These are phyloP conservation scores for Polyporus arcularius DNA, from an alignment of 768 basidiomycete genomes.

Conservation along the genomic window DNA sequence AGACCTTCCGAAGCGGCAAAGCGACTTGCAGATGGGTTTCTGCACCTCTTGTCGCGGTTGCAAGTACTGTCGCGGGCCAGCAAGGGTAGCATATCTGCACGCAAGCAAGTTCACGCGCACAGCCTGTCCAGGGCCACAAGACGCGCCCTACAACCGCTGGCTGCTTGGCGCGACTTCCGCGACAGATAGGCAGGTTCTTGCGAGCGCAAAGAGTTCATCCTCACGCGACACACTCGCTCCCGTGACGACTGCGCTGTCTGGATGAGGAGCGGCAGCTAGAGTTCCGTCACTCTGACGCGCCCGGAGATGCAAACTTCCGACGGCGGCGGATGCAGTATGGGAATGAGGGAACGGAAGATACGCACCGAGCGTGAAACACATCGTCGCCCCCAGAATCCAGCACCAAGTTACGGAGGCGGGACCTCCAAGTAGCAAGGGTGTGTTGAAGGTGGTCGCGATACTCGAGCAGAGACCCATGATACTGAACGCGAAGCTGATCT, in stretches of 20 bases:
- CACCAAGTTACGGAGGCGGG: conserved; percentile 75
- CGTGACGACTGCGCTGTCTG: not conserved
- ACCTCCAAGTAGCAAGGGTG: conserved; percentile 67
- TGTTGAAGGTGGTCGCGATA: conserved; percentile 79
- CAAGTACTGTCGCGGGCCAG: no score
- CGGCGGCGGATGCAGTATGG: conserved; percentile 1
- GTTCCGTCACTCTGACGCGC: not conserved
- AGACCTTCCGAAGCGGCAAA: no score
- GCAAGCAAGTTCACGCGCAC: no score
- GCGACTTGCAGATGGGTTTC: no score
- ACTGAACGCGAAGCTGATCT: conserved; percentile 78
- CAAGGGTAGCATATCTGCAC: no score
- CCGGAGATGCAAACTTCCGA: not conserved
- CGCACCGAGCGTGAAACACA: conserved; percentile 70
- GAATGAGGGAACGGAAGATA: conserved; percentile 3
- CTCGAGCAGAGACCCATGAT: conserved; percentile 83
- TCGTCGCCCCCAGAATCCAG: conserved; percentile 70
- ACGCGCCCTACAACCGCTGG: not conserved
- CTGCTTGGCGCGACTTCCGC: not conserved
- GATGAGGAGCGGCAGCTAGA: conserved; percentile 1
- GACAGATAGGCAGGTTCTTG: not conserved
- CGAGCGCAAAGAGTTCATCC: not conserved
- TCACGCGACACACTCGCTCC: not conserved
- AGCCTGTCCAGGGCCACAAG: not conserved
- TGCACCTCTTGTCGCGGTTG: no score